A percentile compares a stretch with the other conserved stretches of the same genome.
phyloP scores from a whole-genome alignment of 768 basidiomycete species.

The Podaxis sp. region DNA sequence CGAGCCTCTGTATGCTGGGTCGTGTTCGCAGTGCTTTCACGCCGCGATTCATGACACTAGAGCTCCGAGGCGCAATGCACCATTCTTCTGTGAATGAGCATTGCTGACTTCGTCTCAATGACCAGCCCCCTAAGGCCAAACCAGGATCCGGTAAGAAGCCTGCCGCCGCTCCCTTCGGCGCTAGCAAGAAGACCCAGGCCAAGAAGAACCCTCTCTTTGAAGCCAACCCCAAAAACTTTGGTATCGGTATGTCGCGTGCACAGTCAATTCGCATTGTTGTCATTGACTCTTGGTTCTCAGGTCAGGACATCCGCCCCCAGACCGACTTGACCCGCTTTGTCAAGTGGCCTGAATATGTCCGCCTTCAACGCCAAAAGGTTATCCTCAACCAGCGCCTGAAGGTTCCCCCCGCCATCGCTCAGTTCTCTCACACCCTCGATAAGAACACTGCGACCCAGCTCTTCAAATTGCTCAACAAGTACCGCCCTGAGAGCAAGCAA shows the following conservation, averaged over 20 bases:
- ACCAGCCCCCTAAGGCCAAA: slow-evolving; percentile 83
- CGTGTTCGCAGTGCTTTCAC: slow-evolving; percentile 12
- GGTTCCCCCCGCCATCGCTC: slow-evolving; percentile 96
- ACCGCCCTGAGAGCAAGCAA: slow-evolving; percentile 89
- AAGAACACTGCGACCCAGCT: slow-evolving; percentile 99
- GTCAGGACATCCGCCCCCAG: slow-evolving; percentile 88
- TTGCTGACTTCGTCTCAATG: slow-evolving; percentile 80
- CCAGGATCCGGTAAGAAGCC: slow-evolving; percentile 76
- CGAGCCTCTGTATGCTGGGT: slow-evolving; percentile 39
- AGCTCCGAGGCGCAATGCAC: slow-evolving; percentile 49
- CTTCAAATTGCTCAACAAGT: slow-evolving; percentile 98
- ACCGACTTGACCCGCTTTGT: slow-evolving; percentile 94
- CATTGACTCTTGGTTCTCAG: slow-evolving; percentile 32
- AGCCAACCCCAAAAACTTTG: slow-evolving; percentile 86
- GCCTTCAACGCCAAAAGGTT: slow-evolving; percentile 97
- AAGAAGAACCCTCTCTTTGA: slow-evolving; percentile 98
- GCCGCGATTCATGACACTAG: slow-evolving; percentile 36
- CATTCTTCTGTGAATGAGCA: slow-evolving; percentile 22
- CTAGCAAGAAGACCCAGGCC: slow-evolving; percentile 65
- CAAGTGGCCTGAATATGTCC: slow-evolving; percentile 99
- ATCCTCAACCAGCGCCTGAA: slow-evolving; percentile 97
- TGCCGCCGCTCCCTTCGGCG: slow-evolving; percentile 79
- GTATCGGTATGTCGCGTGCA: slow-evolving; percentile 67
- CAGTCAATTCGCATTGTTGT: background rate
- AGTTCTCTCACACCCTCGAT: slow-evolving; percentile 97